Conservation (phyloP, 1,139 yeast genomes). For the Saccharomyces hybrid region DNA sequence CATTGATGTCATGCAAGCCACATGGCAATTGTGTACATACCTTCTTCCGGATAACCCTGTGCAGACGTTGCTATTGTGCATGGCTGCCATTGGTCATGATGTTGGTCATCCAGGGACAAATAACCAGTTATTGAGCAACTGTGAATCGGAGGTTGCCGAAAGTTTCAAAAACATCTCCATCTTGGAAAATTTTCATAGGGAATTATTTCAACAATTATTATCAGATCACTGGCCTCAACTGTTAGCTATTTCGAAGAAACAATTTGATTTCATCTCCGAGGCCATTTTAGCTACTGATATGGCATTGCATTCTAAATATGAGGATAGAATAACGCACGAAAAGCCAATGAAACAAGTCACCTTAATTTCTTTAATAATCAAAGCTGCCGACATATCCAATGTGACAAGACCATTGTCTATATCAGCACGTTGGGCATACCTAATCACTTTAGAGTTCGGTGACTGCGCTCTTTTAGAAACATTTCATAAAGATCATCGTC, state of each 20-base stretch:
- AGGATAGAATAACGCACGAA: constrained; percentile 30
- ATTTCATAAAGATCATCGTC: constrained; percentile 25
- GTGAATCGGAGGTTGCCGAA: constrained; percentile 59
- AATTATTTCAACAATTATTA: constrained; percentile 58
- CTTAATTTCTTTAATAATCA: constrained; percentile 63
- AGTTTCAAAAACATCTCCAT: constrained; percentile 61
- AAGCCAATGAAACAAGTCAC: constrained; percentile 26
- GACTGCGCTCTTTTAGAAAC: constrained; percentile 56
- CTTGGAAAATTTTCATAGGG: constrained; percentile 78
- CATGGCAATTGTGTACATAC: constrained; percentile 32
- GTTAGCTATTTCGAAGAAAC: constrained; percentile 18
- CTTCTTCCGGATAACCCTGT: constrained; percentile 11
- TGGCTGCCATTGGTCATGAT: constrained; percentile 92
- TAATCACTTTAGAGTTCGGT: constrained; percentile 66
- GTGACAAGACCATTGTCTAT: constrained; percentile 74
- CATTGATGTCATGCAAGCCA: constrained; percentile 89
- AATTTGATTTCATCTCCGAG: constrained; percentile 21
- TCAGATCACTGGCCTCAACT: constrained; percentile 55
- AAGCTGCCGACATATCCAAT: constrained; percentile 92
- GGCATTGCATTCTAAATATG: constrained; percentile 80
- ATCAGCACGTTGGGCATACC: constrained; percentile 81
- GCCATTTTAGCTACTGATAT: constrained; percentile 83
- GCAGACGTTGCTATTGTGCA: constrained; percentile 37
- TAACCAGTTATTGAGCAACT: constrained; percentile 57
- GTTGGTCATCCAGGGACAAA: constrained; percentile 95